These are phyloP conservation scores for Linum lewisii DNA, from an alignment of 345 rosid species.

Conservation along the genomic window DNA sequence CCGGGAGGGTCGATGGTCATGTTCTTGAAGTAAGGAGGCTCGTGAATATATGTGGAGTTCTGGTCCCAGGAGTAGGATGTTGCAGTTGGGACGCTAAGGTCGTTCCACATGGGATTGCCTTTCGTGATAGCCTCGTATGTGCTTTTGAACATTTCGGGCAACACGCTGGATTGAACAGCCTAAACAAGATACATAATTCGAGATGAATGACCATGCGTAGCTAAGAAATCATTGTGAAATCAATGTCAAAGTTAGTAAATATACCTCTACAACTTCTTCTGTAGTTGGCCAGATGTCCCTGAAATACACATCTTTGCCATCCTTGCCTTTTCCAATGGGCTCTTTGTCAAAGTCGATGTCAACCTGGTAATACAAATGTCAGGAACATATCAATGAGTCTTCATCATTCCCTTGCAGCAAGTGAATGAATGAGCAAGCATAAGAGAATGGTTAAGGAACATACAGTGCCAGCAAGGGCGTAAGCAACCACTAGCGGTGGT, in stretches of 20 bases:
- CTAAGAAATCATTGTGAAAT: not conserved
- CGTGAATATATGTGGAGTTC: conserved; percentile 90
- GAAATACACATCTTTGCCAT: conserved; percentile 66
- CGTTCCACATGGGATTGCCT: conserved; percentile 95
- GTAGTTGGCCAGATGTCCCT: conserved; percentile 94
- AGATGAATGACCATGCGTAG: not conserved
- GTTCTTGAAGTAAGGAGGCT: conserved; percentile 90
- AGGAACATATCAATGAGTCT: too few species aligned
- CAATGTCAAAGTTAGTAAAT: not conserved
- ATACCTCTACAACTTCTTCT: conserved; percentile 87
- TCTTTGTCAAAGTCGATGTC: conserved; percentile 89
- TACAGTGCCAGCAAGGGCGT: conserved; percentile 99
- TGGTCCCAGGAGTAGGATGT: conserved; percentile 74
- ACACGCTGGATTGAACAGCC: conserved; percentile 89
- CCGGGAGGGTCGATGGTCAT: conserved; percentile 95
- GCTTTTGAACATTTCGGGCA: conserved; percentile 90
- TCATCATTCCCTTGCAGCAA: not conserved
- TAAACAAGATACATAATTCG: conserved; percentile 17
- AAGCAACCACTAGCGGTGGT: conserved; percentile 95
- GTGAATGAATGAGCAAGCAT: not conserved
- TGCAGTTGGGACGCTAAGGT: conserved; percentile 49
- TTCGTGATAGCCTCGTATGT: conserved; percentile 88
- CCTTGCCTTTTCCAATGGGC: conserved; percentile 88
- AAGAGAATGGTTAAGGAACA: not conserved
- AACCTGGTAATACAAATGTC: conserved; percentile 38